phyloP scores from a whole-genome alignment of 768 basidiomycete species.

The Pleurotus ostreatus region DNA sequence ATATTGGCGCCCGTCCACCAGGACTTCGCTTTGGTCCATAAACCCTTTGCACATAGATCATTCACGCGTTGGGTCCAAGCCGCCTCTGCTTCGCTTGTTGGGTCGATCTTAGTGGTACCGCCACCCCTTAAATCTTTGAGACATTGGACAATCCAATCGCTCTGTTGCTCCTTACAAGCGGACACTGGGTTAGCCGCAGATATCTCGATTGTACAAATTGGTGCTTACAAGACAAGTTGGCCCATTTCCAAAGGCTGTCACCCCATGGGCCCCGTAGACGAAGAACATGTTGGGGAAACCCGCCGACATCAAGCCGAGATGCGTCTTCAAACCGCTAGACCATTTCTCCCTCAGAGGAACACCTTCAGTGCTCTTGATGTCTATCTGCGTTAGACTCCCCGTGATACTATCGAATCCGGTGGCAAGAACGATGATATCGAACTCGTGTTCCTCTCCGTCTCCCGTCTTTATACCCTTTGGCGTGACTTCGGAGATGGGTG shows the following conservation, averaged over 20 bases:
- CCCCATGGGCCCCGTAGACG: conserved; percentile 14
- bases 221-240: conserved; percentile 13
- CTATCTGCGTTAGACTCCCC: conserved; percentile 10
- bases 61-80: conserved; percentile 8
- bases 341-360: conserved; percentile 14
- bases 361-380: conserved; percentile 14
- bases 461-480: conserved; percentile 11
- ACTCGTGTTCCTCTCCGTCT: conserved; percentile 11
- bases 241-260: conserved; percentile 12
- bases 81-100: conserved; percentile 8
- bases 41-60: not conserved
- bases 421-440: conserved; percentile 15
- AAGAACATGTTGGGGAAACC: conserved; percentile 16
- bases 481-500: conserved; percentile 12
- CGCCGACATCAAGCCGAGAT: conserved; percentile 12
- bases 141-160: conserved; percentile 13
- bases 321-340: conserved; percentile 11
- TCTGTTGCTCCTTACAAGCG: conserved; percentile 13
- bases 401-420: conserved; percentile 15
- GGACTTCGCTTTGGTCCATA: conserved; percentile 9
- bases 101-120: conserved; percentile 9
- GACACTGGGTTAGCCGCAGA: not conserved
- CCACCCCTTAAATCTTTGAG: conserved; percentile 9
- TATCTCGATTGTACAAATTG: not conserved
- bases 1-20: conserved; percentile 37